phyloP scores from a whole-genome alignment of 345 rosid species.

The Salix purpurea region DNA sequence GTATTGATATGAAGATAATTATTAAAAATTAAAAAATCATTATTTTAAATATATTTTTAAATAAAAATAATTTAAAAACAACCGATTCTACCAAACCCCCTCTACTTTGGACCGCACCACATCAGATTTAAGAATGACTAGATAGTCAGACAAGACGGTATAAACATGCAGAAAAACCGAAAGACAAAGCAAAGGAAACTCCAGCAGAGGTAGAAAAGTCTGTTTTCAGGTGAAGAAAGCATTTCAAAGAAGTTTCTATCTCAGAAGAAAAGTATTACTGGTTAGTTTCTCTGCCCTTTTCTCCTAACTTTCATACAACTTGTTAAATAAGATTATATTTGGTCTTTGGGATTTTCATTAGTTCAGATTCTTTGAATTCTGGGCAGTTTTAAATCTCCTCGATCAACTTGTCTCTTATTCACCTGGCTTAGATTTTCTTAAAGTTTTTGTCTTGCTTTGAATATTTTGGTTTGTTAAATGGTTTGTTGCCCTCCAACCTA shows the following conservation, averaged over 20 bases:
- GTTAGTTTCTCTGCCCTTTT: slow-evolving; percentile 21
- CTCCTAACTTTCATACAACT: neutral
- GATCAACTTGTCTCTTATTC: slow-evolving; percentile 5
- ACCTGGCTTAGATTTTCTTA: neutral
- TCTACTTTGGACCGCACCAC: neutral
- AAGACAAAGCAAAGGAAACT: neutral
- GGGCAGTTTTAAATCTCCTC: slow-evolving; percentile 6
- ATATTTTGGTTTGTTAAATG: slow-evolving; percentile 16
- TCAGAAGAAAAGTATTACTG: neutral
- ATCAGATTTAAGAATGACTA: neutral
- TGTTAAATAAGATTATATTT: neutral
- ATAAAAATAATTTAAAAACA: too few species aligned
- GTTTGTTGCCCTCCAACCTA: slow-evolving; percentile 26
- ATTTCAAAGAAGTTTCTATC: slow-evolving; percentile 17
- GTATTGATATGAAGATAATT: too few species aligned
- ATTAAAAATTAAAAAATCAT: too few species aligned
- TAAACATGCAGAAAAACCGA: slow-evolving; percentile 9
- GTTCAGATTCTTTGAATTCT: slow-evolving; percentile 20
- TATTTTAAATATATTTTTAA: too few species aligned
- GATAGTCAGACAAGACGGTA: slow-evolving; percentile 28
- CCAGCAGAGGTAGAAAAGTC: neutral
- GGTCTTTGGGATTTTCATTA: slow-evolving; percentile 10
- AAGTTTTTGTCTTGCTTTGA: slow-evolving; percentile 8
- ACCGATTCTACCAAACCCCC: too few species aligned
- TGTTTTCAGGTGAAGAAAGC: neutral